Evolutionary conservation across 352 stramenopile genomes (phyloP), one percentile per base, ranked within the genome.

Genomic region (Globisporangium cystogenes): DNA sequence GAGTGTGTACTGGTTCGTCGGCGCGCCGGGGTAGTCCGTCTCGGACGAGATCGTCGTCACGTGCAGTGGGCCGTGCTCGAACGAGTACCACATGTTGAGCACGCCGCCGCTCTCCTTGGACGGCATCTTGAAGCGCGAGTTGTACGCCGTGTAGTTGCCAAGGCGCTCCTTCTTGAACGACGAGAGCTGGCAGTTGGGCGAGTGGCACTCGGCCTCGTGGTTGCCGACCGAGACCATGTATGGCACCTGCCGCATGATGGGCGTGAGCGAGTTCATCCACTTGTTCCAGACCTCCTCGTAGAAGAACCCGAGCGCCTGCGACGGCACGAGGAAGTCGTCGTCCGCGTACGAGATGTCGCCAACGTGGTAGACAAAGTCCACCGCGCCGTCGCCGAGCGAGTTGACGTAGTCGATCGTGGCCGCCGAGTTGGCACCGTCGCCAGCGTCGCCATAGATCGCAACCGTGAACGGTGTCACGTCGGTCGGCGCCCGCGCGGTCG

Each of bases 11-110:
- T 74, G 53, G 55, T 86, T 86, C 37, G 31, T 72, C 0, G 74
- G 74, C 4, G 68, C 67, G 14, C 47, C 58, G 0, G 42, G 50
- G 52, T 80, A 87, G 53, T 90, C 72, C 1, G 77, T 93, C 62
- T 97, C 86, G 1, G 73, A 74, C 35, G 81, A 90, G n/a, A 97
- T 73, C 12, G 77, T 73, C 4, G 86, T 88, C 51, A 95, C 87
- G 61, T 96, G 87, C 20, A 95, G 64, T 23, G 71, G 64, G 0
- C 82, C 86, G 51, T 96, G 67, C 48, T 95, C 74, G 52, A 94
- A 97, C 31, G 82, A 93, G 57, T 96, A 85, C 82, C 82, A 96
- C 81, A 95, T 96, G 59, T 92, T 92, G 48, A 78, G 55, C 27
- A 62, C 51, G 0, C 77, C 75, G 0, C 63, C 57, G 40, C 63